These are phyloP conservation scores for Lachnellula cervina DNA, from an alignment of 2,329 filamentous ascomycete species.

Conservation along the genomic window DNA sequence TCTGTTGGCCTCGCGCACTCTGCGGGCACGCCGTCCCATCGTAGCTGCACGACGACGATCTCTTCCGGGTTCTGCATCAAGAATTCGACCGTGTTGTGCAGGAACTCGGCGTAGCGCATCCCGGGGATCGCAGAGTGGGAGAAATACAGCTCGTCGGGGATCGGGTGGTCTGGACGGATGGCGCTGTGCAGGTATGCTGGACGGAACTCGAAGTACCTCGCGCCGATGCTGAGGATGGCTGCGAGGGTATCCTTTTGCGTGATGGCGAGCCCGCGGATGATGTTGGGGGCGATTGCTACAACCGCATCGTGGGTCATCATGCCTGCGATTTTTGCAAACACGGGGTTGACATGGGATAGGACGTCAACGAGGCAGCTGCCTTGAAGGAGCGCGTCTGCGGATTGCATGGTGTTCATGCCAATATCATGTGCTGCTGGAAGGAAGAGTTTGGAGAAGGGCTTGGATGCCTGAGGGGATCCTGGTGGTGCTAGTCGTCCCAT, in stretches of 20 bases:
- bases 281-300: slow-evolving; percentile 32
- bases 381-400: slow-evolving; percentile 35
- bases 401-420: slow-evolving; percentile 48
- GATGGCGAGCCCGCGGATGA: slow-evolving; percentile 44
- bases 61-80: slow-evolving; percentile 38
- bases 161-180: slow-evolving; percentile 33
- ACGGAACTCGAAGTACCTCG: slow-evolving; percentile 48
- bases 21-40: slow-evolving; percentile 46
- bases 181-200: slow-evolving; percentile 43
- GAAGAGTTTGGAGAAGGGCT: slow-evolving; percentile 40
- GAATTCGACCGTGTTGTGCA: slow-evolving; percentile 39
- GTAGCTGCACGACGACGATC: slow-evolving; percentile 45
- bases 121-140: slow-evolving; percentile 47
- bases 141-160: slow-evolving; percentile 45
- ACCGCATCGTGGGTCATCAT: slow-evolving; percentile 24
- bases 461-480: slow-evolving; percentile 35
- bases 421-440: slow-evolving; percentile 44
- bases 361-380: slow-evolving; percentile 29
- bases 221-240: slow-evolving; percentile 42
- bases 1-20: slow-evolving; percentile 40
- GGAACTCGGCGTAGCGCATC: slow-evolving; percentile 42
- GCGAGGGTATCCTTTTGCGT: slow-evolving; percentile 46
- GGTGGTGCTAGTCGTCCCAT: slow-evolving; percentile 39
- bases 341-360: slow-evolving; percentile 16
- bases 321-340: slow-evolving; percentile 23